Evolutionary conservation across 371 early-diverging fungal genomes (phyloP).

Genomic region (Catenaria anguillulae): DNA sequence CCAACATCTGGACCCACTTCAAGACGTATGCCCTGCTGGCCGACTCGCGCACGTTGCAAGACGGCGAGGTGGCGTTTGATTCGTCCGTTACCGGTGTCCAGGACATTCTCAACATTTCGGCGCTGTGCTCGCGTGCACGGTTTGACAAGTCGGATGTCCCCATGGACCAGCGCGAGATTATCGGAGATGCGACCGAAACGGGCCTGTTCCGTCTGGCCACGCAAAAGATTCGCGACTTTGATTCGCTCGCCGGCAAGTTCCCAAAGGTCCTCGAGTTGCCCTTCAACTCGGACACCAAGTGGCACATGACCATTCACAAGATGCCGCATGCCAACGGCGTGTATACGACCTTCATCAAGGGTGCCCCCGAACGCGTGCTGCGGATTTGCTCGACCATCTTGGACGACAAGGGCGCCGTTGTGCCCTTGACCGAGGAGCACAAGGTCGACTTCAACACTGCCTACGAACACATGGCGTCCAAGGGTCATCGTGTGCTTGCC

Average conservation of each 20-base stretch:
- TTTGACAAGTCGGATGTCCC: constrained; percentile 79
- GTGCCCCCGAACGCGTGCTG: constrained; percentile 86
- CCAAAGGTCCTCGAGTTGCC: constrained; percentile 90
- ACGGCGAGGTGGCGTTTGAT: constrained; percentile 5
- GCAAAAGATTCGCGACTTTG: constrained; percentile 43
- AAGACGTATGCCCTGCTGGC: constrained; percentile 23
- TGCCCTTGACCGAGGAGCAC: constrained; percentile 45
- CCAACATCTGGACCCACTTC: constrained; percentile 67
- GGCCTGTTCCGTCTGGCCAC: constrained; percentile 71
- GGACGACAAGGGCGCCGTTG: constrained; percentile 21
- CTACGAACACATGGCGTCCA: constrained; percentile 69
- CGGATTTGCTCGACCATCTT: constrained; percentile 54
- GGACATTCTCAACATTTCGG: constrained; percentile 52
- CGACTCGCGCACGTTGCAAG: constrained; percentile 1
- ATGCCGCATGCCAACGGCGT: constrained; percentile 47
- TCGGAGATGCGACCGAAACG: constrained; percentile 87
- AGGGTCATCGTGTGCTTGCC: constrained; percentile 88
- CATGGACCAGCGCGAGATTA: constrained; percentile 47
- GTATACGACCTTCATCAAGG: constrained; percentile 69
- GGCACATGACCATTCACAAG: constrained; percentile 74
- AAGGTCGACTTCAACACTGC: constrained; percentile 42
- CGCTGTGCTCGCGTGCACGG: constrained; percentile 64
- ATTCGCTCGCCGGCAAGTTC: constrained; percentile 36
- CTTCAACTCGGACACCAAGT: constrained; percentile 89
- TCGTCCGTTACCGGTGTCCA: constrained; percentile 15